These are phyloP conservation scores for Aspergillus fumigatus DNA, from an alignment of 2,329 filamentous ascomycete species.

Conservation along the genomic window DNA sequence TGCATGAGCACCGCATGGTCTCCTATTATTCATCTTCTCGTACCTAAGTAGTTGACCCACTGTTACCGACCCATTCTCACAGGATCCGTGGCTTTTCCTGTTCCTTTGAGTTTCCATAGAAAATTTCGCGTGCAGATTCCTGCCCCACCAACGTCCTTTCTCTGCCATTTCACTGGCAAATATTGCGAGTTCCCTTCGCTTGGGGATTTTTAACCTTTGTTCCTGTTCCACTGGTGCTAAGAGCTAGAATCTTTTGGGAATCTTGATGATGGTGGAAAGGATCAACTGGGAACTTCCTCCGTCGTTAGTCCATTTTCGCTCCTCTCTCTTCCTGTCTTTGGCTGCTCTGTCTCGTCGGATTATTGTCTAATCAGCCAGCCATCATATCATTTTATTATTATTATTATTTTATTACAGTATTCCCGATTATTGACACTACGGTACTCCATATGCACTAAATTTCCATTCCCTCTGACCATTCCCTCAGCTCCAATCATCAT, in stretches of 20 bases:
- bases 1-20: background rate
- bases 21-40: background rate
- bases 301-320: background rate
- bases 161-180: background rate
- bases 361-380: background rate
- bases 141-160: background rate
- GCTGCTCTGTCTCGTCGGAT: background rate
- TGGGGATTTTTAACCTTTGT: background rate
- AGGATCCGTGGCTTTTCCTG: too few species aligned
- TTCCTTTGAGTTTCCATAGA: background rate
- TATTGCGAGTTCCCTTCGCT: background rate
- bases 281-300: background rate
- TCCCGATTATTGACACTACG: background rate
- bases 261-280: background rate
- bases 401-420: background rate
- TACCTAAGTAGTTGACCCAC: background rate
- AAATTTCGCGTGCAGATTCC: background rate
- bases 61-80: background rate
- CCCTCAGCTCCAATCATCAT: conserved; percentile 4
- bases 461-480: background rate
- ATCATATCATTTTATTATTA: background rate
- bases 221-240: background rate
- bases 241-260: background rate
- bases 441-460: background rate
- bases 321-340: background rate